Evolutionary conservation across 306 rosid species (phyloP).

Genomic region (Vigna angularis): DNA sequence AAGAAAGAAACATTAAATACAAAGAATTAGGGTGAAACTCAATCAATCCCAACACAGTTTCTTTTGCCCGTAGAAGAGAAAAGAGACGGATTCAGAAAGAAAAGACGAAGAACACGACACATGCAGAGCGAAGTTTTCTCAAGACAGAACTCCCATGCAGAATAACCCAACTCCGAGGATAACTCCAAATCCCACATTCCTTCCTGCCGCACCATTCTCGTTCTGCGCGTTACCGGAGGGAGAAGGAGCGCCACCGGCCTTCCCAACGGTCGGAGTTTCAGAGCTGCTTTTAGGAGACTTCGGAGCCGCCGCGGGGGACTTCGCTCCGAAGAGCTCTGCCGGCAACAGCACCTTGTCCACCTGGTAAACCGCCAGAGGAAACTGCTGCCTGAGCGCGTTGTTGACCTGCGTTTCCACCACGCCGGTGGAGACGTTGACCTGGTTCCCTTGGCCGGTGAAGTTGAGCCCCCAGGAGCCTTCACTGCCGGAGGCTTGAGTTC

Average conservation of each 20-base stretch:
- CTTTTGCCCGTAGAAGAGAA: not conserved
- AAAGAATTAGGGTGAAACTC: constrained; percentile 35
- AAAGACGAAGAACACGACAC: not conserved
- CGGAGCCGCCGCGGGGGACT: constrained; percentile 52
- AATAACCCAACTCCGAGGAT: constrained; percentile 48
- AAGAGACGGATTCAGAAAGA: not conserved
- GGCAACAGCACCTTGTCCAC: constrained; percentile 82
- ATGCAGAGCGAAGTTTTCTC: not conserved
- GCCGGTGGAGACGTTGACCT: constrained; percentile 75
- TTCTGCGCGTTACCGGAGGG: constrained; percentile 17
- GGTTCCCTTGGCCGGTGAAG: constrained; percentile 75
- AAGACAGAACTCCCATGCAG: constrained; percentile 54
- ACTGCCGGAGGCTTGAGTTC: constrained; percentile 59
- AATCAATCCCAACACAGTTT: constrained; percentile 26
- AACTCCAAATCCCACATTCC: constrained; percentile 45
- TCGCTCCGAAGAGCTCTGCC: constrained; percentile 50
- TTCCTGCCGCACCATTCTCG: constrained; percentile 23
- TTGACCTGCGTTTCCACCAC: constrained; percentile 53
- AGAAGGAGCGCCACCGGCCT: constrained; percentile 36
- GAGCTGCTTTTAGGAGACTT: constrained; percentile 45
- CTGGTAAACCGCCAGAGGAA: constrained; percentile 66
- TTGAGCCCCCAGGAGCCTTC: constrained; percentile 70
- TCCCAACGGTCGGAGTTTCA: not conserved
- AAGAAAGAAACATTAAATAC: not conserved
- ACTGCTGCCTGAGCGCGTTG: constrained; percentile 63